These are phyloP conservation scores for Magnolia sinica DNA, from an alignment of 164 flowering plant species.

Conservation along the genomic window DNA sequence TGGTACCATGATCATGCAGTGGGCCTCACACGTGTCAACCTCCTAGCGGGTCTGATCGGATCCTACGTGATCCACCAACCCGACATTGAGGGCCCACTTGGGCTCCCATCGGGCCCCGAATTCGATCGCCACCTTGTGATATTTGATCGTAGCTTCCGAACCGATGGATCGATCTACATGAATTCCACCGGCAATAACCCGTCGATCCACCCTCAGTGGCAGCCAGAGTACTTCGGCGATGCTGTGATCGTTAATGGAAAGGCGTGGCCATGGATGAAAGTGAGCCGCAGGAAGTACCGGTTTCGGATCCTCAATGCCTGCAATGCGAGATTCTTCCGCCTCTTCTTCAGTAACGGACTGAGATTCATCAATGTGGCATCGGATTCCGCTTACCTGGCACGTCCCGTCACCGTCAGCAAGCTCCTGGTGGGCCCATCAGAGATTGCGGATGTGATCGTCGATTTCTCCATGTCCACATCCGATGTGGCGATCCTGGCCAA, in stretches of 20 bases:
- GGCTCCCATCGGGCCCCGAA: slow-evolving; percentile 30
- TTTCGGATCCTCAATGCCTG: slow-evolving; percentile 82
- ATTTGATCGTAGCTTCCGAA: slow-evolving; percentile 43
- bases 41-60: slow-evolving; percentile 52
- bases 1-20: slow-evolving; percentile 73
- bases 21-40: slow-evolving; percentile 59
- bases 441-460: slow-evolving; percentile 77
- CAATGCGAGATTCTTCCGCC: slow-evolving; percentile 72
- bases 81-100: slow-evolving; percentile 31
- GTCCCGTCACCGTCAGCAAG: slow-evolving; percentile 30
- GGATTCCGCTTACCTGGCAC: slow-evolving; percentile 55
- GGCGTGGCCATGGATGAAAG: slow-evolving; percentile 61
- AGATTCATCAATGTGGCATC: slow-evolving; percentile 60
- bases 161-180: slow-evolving; percentile 53
- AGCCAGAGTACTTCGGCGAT: slow-evolving; percentile 44
- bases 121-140: slow-evolving; percentile 44
- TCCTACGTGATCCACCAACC: slow-evolving; percentile 47
- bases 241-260: slow-evolving; percentile 44
- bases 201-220: slow-evolving; percentile 45
- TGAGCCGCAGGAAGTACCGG: slow-evolving; percentile 60
- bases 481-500: slow-evolving; percentile 46
- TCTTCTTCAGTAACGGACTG: slow-evolving; percentile 60
- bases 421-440: slow-evolving; percentile 76
- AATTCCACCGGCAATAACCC: slow-evolving; percentile 54
- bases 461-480: slow-evolving; percentile 56